phyloP scores from a whole-genome alignment of 768 basidiomycete species.

The Imleria badia region DNA sequence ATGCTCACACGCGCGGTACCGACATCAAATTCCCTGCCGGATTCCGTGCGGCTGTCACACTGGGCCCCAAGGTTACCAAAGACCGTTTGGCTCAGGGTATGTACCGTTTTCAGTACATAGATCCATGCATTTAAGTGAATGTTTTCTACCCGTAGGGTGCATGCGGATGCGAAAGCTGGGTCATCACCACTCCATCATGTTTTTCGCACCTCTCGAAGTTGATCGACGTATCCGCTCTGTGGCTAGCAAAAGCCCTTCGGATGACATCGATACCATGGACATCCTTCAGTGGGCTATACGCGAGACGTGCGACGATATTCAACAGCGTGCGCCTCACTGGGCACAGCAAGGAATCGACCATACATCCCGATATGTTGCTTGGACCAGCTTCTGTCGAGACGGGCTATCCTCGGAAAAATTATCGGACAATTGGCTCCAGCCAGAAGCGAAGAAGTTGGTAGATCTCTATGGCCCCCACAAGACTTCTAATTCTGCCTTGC shows the following conservation, averaged over 20 bases:
- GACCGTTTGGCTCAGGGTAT: conserved; percentile 37
- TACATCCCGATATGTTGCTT: conserved; percentile 12
- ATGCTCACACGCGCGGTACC: conserved; percentile 41
- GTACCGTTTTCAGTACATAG: background rate
- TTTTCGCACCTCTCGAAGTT: conserved; percentile 46
- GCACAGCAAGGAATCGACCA: conserved; percentile 36
- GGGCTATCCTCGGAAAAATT: background rate
- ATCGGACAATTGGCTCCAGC: conserved; percentile 37
- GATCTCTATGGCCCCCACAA: conserved; percentile 30
- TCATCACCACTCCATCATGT: conserved; percentile 45
- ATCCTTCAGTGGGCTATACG: conserved; percentile 45
- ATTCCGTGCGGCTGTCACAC: conserved; percentile 38
- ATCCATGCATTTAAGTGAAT: background rate
- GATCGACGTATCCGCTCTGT: conserved; percentile 36
- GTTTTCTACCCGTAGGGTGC: conserved; percentile 36
- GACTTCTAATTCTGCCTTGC: background rate
- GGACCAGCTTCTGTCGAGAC: conserved; percentile 11
- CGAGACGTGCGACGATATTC: conserved; percentile 44
- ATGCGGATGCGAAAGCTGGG: conserved; percentile 56
- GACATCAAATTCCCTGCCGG: conserved; percentile 37
- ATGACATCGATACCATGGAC: conserved; percentile 24
- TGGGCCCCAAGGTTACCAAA: conserved; percentile 39
- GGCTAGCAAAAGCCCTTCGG: conserved; percentile 3
- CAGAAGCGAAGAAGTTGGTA: conserved; percentile 39
- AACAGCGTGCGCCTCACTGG: conserved; percentile 43